phyloP scores from a whole-genome alignment of 1,284 basidiomycete species.

The Ustilago curta region DNA sequence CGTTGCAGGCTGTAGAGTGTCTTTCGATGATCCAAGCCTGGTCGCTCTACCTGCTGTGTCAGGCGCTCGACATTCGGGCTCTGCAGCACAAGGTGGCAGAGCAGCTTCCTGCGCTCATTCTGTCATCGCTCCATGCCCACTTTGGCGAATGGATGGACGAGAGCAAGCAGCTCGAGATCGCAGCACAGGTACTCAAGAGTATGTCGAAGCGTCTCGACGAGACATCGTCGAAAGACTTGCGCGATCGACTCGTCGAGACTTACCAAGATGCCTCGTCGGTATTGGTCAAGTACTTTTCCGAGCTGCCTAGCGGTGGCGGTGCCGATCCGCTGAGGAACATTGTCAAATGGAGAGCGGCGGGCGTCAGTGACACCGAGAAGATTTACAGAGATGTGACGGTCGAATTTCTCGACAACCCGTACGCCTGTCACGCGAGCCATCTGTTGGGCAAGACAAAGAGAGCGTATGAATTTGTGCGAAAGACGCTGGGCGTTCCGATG shows the following conservation, averaged over 20 bases:
- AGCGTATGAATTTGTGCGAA: conserved; percentile 62
- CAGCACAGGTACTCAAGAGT: conserved; percentile 42
- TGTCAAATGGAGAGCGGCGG: conserved; percentile 56
- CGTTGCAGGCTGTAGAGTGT: conserved; percentile 55
- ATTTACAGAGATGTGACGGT: conserved; percentile 52
- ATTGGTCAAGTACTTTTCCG: conserved; percentile 59
- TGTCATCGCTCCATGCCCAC: conserved; percentile 36
- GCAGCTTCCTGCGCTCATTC: conserved; percentile 47
- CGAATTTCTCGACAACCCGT: conserved; percentile 58
- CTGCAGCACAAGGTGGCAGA: conserved; percentile 52
- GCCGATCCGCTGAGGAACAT: conserved; percentile 63
- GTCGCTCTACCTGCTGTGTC: conserved; percentile 62
- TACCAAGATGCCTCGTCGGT: conserved; percentile 58
- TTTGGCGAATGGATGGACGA: conserved; percentile 63
- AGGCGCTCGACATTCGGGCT: conserved; percentile 63
- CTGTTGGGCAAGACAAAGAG: conserved; percentile 55
- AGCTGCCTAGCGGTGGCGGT: conserved; percentile 58
- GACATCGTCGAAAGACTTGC: conserved; percentile 56
- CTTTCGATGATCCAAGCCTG: conserved; percentile 61
- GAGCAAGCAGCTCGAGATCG: conserved; percentile 42
- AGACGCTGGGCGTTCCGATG: conserved; percentile 62
- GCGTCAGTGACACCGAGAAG: conserved; percentile 49
- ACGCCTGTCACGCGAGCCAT: conserved; percentile 59
- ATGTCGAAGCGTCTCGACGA: conserved; percentile 61
- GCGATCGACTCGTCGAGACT: conserved; percentile 56